These are phyloP conservation scores for Taxillus chinensis DNA, from an alignment of 164 flowering plant species.

Conservation along the genomic window DNA sequence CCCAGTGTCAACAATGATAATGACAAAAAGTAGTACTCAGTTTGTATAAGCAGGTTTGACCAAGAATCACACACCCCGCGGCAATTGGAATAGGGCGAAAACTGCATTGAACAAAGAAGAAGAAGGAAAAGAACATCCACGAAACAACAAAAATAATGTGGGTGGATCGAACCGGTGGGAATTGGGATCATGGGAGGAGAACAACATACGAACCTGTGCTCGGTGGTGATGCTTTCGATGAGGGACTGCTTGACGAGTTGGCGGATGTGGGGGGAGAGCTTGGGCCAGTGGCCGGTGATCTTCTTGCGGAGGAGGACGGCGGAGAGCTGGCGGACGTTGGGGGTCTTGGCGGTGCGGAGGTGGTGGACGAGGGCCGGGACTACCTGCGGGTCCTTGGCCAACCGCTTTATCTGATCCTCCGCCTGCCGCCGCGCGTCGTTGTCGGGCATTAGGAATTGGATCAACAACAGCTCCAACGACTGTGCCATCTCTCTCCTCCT, in stretches of 20 bases:
- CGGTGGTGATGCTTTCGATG: constrained; percentile 81
- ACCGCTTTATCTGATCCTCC: constrained; percentile 89
- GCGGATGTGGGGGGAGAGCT: constrained; percentile 59
- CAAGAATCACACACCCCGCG: no score
- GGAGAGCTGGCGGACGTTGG: constrained; percentile 88
- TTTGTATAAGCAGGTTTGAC: no score
- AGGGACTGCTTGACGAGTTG: constrained; percentile 69
- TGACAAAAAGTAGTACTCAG: no score
- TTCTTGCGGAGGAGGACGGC: constrained; percentile 95
- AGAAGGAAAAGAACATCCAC: no score
- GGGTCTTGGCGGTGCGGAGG: constrained; percentile 92
- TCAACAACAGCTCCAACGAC: constrained; percentile 77
- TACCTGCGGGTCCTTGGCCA: constrained; percentile 88
- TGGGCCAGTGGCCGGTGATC: constrained; percentile 96
- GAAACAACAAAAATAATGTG: no score
- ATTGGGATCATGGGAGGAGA: no score
- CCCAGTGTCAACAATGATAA: no score
- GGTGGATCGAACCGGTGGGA: no score
- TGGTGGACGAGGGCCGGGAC: constrained; percentile 84
- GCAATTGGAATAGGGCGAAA: no score
- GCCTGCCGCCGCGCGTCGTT: constrained; percentile 93
- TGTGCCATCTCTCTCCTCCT: constrained; percentile 50
- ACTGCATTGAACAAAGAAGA: no score
- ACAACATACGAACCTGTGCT: constrained; percentile 47
- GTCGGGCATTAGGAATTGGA: constrained; percentile 95